A percentile compares a stretch with the other conserved stretches of the same genome.
Evolutionary conservation across 495 filamentous ascomycete genomes (phyloP).

Genomic region (Trichoderma erinaceum): DNA sequence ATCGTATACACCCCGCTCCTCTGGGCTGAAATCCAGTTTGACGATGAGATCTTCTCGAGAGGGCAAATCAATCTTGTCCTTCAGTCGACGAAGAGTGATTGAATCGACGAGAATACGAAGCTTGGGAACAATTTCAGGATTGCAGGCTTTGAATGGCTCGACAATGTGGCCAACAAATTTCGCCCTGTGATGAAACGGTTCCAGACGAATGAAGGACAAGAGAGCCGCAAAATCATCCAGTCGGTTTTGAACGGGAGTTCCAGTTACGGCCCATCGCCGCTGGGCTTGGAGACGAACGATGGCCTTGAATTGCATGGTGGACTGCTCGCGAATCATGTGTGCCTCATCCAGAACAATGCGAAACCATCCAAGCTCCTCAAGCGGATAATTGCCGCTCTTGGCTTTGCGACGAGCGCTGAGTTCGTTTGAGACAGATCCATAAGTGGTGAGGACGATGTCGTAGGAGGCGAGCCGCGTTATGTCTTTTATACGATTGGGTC

Average conservation of each 20-base stretch:
- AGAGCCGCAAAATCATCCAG: slow-evolving; percentile 85
- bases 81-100: slow-evolving; percentile 84
- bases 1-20: slow-evolving; percentile 51
- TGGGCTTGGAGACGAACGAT: slow-evolving; percentile 76
- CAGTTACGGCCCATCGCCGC: slow-evolving; percentile 91
- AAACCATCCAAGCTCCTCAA: slow-evolving; percentile 81
- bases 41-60: slow-evolving; percentile 65
- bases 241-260: slow-evolving; percentile 85
- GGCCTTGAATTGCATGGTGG: slow-evolving; percentile 71
- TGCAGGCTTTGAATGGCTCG: slow-evolving; percentile 70
- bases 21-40: slow-evolving; percentile 47
- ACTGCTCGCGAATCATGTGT: slow-evolving; percentile 83
- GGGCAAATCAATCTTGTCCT: slow-evolving; percentile 83
- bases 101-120: slow-evolving; percentile 88
- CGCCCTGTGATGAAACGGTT: slow-evolving; percentile 74
- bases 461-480: slow-evolving; percentile 59
- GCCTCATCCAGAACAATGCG: slow-evolving; percentile 94
- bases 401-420: slow-evolving; percentile 52
- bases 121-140: slow-evolving; percentile 75
- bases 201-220: slow-evolving; percentile 81
- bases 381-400: slow-evolving; percentile 54
- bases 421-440: slow-evolving; percentile 79
- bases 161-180: slow-evolving; percentile 74
- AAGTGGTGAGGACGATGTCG: slow-evolving; percentile 88
- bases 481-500: slow-evolving; percentile 62